Base-by-base conservation (phyloP, 345 rosid genomes). In the Clausena lansium region DNA sequence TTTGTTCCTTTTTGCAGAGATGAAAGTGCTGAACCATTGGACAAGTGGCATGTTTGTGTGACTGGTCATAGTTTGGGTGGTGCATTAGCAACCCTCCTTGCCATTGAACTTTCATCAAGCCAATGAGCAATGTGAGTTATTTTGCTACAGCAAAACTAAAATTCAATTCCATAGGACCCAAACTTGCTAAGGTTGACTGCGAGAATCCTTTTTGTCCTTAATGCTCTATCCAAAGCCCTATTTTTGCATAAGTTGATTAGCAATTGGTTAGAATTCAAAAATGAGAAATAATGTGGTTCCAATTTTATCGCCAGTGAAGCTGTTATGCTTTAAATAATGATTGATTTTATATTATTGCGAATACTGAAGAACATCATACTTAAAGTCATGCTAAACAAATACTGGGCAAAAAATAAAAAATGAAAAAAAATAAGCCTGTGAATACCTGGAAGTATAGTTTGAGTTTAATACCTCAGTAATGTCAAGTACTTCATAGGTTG, bases 11-110 rank as follows among this genome's bases (percentile, higher is more conserved):
- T 63, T 76, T 82, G 66, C 88, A 95, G 98, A 78, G 91, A 93
- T 11, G 88, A 91, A 78, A 82, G 19, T 76, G 79, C 81, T 67
- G 91, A 84, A 74, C 82, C 73, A 65, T 81, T 61, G 76, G 67
- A 74, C 76, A 85, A 86, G 78, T 95, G 97, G 98, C 95, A 92
- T 80, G 91, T 93, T 74, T 95, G 89, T 88, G 97, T 89, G 77
- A 95, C 98, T 64, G 98, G 98, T 73, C 98, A 95, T 85, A 95
- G 98, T 86, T 88, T 95, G 83, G 98, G 98, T 80, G 98, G 98
- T 77, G 98, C 98, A 78, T 81, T 95, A 76, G 94, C 98, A 39
- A 95, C 98, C 73, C 98, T 95, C 68, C 91, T 87, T 78, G 90
- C 96, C 76, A 92, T 93, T 81, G 99, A 95, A 86, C 94, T 95